phyloP scores from a whole-genome alignment of 2,329 filamentous ascomycete species.

The Xylariales sp. region DNA sequence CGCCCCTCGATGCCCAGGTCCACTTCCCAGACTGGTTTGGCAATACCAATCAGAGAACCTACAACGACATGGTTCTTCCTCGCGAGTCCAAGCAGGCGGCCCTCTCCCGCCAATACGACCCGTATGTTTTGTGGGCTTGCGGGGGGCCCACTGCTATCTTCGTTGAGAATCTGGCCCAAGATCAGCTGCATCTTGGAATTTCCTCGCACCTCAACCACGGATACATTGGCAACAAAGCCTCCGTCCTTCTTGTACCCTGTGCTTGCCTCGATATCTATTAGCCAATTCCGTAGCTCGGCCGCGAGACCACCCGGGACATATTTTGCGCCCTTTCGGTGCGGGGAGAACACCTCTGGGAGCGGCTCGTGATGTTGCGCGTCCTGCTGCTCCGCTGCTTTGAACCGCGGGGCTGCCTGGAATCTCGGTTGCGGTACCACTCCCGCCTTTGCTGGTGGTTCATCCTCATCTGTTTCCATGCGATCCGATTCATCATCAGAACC shows the following conservation, averaged over 20 bases:
- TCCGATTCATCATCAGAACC: background rate
- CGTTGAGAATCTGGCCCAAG: constrained; percentile 8
- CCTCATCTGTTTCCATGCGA: background rate
- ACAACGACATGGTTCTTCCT: constrained; percentile 17
- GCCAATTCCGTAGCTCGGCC: constrained; percentile 37
- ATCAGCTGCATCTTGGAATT: constrained; percentile 24
- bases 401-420: constrained; percentile 32
- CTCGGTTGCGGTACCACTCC: constrained; percentile 18
- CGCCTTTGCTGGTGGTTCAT: background rate
- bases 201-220: constrained; percentile 18
- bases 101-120: constrained; percentile 22
- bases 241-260: constrained; percentile 12
- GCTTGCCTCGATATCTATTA: constrained; percentile 35
- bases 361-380: constrained; percentile 17
- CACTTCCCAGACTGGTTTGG: constrained; percentile 32
- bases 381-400: constrained; percentile 24
- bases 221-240: constrained; percentile 16
- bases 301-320: constrained; percentile 37
- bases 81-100: constrained; percentile 21
- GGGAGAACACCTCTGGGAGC: constrained; percentile 34
- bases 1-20: constrained; percentile 21
- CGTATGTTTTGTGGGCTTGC: background rate
- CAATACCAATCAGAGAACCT: constrained; percentile 25
- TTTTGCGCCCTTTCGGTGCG: constrained; percentile 25
- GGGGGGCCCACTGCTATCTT: background rate